These are phyloP conservation scores for Euphrasia confusa DNA, from an alignment of 257 asterid genomes.

Conservation along the genomic window DNA sequence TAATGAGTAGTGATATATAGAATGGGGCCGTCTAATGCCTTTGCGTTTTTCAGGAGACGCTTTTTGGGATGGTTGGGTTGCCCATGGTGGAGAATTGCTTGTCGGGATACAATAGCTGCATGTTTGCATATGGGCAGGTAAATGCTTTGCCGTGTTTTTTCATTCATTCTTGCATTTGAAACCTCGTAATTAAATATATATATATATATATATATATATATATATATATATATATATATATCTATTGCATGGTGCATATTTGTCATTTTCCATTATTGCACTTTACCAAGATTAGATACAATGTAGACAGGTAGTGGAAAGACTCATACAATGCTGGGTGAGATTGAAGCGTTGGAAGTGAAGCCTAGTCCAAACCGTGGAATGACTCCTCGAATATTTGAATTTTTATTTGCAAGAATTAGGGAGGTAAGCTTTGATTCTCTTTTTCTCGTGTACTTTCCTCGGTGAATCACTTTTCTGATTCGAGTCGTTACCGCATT, in stretches of 20 bases:
- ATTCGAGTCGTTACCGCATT: constrained; percentile 14
- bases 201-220: too few relatives aligned
- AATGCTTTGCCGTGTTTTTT: constrained; percentile 2
- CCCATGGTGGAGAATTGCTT: constrained; percentile 98
- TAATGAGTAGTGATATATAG: constrained; percentile 10
- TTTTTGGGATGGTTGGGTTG: constrained; percentile 88
- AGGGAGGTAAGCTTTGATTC: constrained; percentile 57
- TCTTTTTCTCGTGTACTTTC: constrained; percentile 3
- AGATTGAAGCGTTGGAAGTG: constrained; percentile 66
- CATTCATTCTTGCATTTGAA: too few relatives aligned
- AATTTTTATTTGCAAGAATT: constrained; percentile 92
- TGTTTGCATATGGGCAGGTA: constrained; percentile 99
- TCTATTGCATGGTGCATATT: too few relatives aligned
- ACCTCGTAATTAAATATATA: too few relatives aligned
- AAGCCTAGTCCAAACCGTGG: constrained; percentile 86
- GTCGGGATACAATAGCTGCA: constrained; percentile 95
- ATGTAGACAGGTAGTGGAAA: constrained; percentile 98
- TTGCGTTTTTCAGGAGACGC: constrained; percentile 69
- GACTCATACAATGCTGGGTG: constrained; percentile 96
- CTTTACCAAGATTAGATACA: constrained; percentile 9
- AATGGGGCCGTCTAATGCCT: constrained; percentile 15
- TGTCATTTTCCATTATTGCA: background rate
- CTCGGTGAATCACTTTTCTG: constrained; percentile 14
- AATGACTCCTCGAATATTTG: constrained; percentile 96
- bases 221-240: too few relatives aligned